Conservation (phyloP, 257 asterid genomes). For the Plantago ovata region DNA sequence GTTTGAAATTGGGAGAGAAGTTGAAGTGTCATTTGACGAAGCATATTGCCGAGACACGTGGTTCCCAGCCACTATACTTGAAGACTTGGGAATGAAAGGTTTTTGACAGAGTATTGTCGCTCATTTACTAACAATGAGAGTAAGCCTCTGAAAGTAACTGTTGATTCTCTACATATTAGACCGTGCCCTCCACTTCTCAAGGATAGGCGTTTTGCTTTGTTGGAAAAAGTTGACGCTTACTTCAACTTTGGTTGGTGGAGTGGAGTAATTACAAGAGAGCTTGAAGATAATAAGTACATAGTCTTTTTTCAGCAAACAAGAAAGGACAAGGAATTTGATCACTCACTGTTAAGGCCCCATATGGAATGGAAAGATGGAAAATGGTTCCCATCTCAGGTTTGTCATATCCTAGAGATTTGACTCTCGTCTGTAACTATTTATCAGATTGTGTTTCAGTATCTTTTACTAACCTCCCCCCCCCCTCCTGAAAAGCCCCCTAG, state of each 20-base stretch:
- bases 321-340: neutral
- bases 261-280: neutral
- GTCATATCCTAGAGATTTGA: neutral
- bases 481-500: neutral
- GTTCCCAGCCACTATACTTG: neutral
- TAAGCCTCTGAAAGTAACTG: neutral
- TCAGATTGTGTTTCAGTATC: neutral
- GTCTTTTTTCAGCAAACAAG: conserved; percentile 3
- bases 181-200: conserved; percentile 1
- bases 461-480: neutral
- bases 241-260: conserved; percentile 9
- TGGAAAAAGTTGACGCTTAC: conserved; percentile 3
- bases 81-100: neutral
- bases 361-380: conserved; percentile 8
- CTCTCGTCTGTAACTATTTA: neutral
- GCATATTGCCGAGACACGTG: neutral
- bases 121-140: neutral
- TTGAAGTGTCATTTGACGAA: conserved; percentile 2
- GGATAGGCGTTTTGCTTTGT: neutral
- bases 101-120: conserved; percentile 1
- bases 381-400: conserved; percentile 6
- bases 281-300: neutral
- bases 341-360: neutral
- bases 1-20: neutral
- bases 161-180: conserved; percentile 1